Conservation (phyloP, 1,284 basidiomycete species). For the Vanrija sp. region DNA sequence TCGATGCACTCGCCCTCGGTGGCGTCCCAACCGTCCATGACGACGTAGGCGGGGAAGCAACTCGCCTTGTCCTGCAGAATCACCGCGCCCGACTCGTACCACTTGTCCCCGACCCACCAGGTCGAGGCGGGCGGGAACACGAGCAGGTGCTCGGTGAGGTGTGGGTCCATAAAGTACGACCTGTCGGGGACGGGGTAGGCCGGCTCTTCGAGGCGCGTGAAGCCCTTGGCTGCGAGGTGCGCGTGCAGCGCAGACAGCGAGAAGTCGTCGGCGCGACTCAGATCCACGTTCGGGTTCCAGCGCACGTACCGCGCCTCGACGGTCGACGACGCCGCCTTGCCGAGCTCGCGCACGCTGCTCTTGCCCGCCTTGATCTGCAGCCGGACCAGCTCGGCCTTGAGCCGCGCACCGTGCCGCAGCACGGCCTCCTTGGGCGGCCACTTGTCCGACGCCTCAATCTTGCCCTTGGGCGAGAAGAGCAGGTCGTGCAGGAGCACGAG, state of each 20-base stretch:
- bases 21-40: constrained; percentile 46
- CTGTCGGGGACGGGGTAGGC: constrained; percentile 33
- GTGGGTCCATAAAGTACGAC: constrained; percentile 66
- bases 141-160: constrained; percentile 70
- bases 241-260: constrained; percentile 23
- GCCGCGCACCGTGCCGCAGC: constrained; percentile 77
- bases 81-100: constrained; percentile 52
- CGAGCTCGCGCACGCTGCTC: constrained; percentile 63
- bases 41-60: constrained; percentile 86
- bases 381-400: constrained; percentile 76
- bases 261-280: constrained; percentile 23
- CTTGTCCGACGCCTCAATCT: constrained; percentile 73
- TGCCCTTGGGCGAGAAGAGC: constrained; percentile 63
- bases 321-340: constrained; percentile 28
- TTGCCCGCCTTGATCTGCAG: constrained; percentile 75
- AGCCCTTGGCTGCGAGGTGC: constrained; percentile 28
- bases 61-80: constrained; percentile 97
- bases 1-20: constrained; percentile 66
- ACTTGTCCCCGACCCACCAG: constrained; percentile 44
- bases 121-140: constrained; percentile 64
- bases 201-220: constrained; percentile 24
- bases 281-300: constrained; percentile 64
- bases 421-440: constrained; percentile 80
- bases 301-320: constrained; percentile 76
- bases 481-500: constrained; percentile 84